phyloP scores from a whole-genome alignment of 345 rosid species.

The Anastatica hierochuntica region DNA sequence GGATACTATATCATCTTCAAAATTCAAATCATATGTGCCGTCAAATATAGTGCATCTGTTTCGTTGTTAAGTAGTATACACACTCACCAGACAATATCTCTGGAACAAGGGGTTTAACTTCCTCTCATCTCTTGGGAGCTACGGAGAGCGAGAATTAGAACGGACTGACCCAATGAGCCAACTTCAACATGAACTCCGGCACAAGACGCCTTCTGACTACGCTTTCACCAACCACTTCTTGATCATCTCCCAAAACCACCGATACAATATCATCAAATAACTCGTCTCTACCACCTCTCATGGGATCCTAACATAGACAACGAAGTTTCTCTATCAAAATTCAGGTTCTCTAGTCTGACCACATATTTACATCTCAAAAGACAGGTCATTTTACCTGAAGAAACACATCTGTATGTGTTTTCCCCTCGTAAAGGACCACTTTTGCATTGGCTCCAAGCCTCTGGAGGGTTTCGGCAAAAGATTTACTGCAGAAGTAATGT shows the following conservation, averaged over 20 bases:
- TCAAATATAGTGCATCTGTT: background rate
- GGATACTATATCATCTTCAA: background rate
- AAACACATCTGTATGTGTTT: conserved; percentile 92
- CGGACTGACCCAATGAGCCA: conserved; percentile 85
- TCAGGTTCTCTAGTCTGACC: background rate
- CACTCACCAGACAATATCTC: conserved; percentile 1
- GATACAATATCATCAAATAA: conserved; percentile 77
- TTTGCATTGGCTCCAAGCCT: conserved; percentile 69
- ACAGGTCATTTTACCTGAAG: conserved; percentile 50
- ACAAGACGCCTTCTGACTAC: conserved; percentile 73
- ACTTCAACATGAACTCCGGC: conserved; percentile 78
- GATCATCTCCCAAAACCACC: conserved; percentile 46
- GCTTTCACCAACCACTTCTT: conserved; percentile 44
- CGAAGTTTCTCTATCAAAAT: background rate
- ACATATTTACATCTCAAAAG: background rate
- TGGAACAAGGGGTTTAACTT: background rate
- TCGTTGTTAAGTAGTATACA: conserved; percentile 15
- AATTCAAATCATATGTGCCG: conserved; percentile 10
- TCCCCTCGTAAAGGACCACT: conserved; percentile 67
- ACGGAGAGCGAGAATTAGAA: conserved; percentile 31
- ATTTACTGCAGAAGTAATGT: conserved; percentile 41
- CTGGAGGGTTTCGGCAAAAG: conserved; percentile 62
- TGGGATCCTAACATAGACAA: conserved; percentile 61
- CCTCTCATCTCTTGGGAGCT: background rate
- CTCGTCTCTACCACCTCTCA: conserved; percentile 89